Evolutionary conservation across 345 rosid species (phyloP).

Genomic region (Eutrema yunnanense): DNA sequence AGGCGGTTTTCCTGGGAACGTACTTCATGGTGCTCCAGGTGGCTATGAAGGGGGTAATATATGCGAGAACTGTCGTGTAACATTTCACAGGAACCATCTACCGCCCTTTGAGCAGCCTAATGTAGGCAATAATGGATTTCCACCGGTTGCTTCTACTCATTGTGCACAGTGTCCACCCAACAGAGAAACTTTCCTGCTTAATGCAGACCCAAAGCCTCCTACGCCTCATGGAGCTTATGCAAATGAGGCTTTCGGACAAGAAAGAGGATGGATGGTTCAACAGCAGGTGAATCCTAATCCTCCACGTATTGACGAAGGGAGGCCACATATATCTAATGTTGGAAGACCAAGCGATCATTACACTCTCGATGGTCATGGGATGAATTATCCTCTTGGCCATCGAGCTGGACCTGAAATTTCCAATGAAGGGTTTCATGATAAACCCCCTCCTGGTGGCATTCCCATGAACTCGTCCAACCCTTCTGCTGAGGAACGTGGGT

Average conservation of each 20-base stretch:
- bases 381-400: conserved; percentile 58
- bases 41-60: conserved; percentile 54
- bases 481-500: conserved; percentile 46
- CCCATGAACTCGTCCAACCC: conserved; percentile 38
- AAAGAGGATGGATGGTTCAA: conserved; percentile 71
- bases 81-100: conserved; percentile 54
- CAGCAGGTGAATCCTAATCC: conserved; percentile 58
- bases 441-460: conserved; percentile 33
- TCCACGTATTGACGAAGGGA: conserved; percentile 49
- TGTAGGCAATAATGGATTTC: conserved; percentile 54
- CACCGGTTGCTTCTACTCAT: conserved; percentile 33
- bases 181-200: conserved; percentile 49
- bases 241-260: conserved; percentile 56
- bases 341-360: conserved; percentile 67
- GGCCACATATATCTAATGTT: conserved; percentile 49
- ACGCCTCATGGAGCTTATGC: conserved; percentile 42
- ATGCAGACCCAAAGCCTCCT: conserved; percentile 47
- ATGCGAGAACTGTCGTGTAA: conserved; percentile 59
- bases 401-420: conserved; percentile 57
- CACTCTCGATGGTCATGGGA: conserved; percentile 51
- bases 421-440: conserved; percentile 59
- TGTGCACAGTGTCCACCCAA: conserved; percentile 54
- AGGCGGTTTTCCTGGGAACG: conserved; percentile 69
- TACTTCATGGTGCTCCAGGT: conserved; percentile 46
- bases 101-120: conserved; percentile 51